These are phyloP conservation scores for Tulasnella sp. DNA, from an alignment of 768 basidiomycete species.

Conservation along the genomic window DNA sequence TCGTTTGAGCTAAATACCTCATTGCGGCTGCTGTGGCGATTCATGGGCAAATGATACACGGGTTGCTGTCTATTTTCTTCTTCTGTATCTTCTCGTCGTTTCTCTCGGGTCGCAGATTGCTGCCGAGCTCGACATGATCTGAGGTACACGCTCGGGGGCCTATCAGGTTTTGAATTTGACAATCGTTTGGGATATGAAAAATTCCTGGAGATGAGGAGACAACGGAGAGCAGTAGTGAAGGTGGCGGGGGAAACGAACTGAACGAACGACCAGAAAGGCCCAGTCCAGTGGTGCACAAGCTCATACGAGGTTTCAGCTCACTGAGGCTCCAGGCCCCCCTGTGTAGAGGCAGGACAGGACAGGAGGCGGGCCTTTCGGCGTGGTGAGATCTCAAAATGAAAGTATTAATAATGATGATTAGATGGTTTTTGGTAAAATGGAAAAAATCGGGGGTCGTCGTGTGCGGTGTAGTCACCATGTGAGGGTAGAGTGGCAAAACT, in stretches of 20 bases:
- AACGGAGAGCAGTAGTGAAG: neutral
- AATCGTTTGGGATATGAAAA: neutral
- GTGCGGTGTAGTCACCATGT: neutral
- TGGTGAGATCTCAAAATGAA: neutral
- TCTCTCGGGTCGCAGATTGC: neutral
- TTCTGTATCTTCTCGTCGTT: too few relatives aligned
- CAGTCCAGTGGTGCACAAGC: neutral
- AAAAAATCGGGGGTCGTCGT: neutral
- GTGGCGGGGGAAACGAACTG: too few relatives aligned
- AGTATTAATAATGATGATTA: neutral
- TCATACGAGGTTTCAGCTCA: neutral
- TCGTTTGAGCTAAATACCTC: neutral
- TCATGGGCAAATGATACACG: neutral
- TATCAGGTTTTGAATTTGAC: neutral
- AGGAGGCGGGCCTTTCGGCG: conserved; percentile 5
- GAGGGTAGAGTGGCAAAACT: neutral
- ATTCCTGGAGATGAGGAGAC: neutral
- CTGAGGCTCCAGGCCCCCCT: neutral
- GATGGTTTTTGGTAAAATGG: neutral
- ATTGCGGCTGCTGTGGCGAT: neutral
- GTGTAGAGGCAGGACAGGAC: neutral
- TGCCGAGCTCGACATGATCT: neutral
- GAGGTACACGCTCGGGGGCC: neutral
- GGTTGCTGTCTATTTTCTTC: neutral
- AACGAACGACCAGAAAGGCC: too few relatives aligned